Evolutionary conservation across 352 stramenopile species (phyloP), one percentile per base, ranked within the genome.

Genomic region (Phytophthora capsici): DNA sequence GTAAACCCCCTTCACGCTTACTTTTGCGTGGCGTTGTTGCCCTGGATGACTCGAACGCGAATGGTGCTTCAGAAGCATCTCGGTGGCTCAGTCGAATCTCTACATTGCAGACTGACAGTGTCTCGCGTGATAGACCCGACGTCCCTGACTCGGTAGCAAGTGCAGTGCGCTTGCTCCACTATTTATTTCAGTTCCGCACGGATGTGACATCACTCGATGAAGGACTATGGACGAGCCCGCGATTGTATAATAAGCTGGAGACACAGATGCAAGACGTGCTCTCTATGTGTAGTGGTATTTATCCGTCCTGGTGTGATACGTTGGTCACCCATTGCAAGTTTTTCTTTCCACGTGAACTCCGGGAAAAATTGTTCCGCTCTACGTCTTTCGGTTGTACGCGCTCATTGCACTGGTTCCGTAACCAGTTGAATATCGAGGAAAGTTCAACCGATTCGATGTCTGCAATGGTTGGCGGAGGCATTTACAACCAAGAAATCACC

Each of bases 351-450:
- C 78, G 78, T 19, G 75, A 90, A 32, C 62, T 94, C 8, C 78
- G 87, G 9, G 78, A 93, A 46, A 84, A 83, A 19, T 44, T 93
- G 9, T 94, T 95, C 44, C 82, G 82, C 16, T 83, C 84, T 2
- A 94, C 87, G 0, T 80, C 87, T 7, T 95, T 95, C 62, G 87
- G 87, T 1, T 93, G 78, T 51, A 93, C 83, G 1, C 80, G 87
- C 12, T 94, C 84, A 4, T 64, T 95, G 23, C 81, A 95, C 43
- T 94, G 87, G 85, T 93, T 91, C 54, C 84, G 85, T 10, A 86
- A 78, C 57, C 76, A 88, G 23, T 50, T 92, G 3, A 84, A 88
- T 40, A 38, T 89, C 13, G 83, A 94, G 4, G 84, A 75, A 28
- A 64, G 36, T 41, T 66, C 55, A 20, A 46, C 22, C 4, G 10